Evolutionary conservation across 805 yeast species (phyloP).

Genomic region (Cyberlindnera maritima): DNA sequence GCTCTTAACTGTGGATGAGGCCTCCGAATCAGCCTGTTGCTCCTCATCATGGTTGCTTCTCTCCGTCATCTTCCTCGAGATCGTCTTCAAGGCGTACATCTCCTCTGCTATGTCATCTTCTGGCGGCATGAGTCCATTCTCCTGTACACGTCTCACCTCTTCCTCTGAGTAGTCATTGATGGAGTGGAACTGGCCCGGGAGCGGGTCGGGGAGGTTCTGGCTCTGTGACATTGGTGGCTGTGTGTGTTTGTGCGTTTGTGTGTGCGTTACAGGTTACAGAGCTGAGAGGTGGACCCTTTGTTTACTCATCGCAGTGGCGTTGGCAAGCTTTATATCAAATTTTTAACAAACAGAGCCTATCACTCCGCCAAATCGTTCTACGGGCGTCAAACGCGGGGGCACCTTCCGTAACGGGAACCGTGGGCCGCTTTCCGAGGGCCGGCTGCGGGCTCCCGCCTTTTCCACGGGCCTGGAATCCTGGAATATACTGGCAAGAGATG

Average conservation of each 20-base stretch:
- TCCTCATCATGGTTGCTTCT: neutral
- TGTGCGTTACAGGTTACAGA: too few relatives aligned
- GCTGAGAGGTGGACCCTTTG: too few relatives aligned
- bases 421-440: neutral
- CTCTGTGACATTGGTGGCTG: neutral
- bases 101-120: slow-evolving; percentile 3
- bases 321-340: too few relatives aligned
- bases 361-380: too few relatives aligned
- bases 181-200: slow-evolving; percentile 1
- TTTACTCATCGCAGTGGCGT: too few relatives aligned
- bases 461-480: too few relatives aligned
- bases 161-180: slow-evolving; percentile 8
- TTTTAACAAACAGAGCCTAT: too few relatives aligned
- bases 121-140: slow-evolving; percentile 1
- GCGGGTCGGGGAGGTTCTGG: neutral
- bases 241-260: neutral
- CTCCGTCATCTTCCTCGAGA: slow-evolving; percentile 10
- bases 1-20: neutral
- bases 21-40: neutral
- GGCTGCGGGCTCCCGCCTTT: too few relatives aligned
- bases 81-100: slow-evolving; percentile 2
- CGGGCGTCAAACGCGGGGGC: slow-evolving; percentile 1
- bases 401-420: slow-evolving; percentile 1
- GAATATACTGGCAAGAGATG: too few relatives aligned
- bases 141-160: slow-evolving; percentile 9